Conservation (phyloP, 1,139 yeast genomes). For the Lodderomyces beijingensis region DNA sequence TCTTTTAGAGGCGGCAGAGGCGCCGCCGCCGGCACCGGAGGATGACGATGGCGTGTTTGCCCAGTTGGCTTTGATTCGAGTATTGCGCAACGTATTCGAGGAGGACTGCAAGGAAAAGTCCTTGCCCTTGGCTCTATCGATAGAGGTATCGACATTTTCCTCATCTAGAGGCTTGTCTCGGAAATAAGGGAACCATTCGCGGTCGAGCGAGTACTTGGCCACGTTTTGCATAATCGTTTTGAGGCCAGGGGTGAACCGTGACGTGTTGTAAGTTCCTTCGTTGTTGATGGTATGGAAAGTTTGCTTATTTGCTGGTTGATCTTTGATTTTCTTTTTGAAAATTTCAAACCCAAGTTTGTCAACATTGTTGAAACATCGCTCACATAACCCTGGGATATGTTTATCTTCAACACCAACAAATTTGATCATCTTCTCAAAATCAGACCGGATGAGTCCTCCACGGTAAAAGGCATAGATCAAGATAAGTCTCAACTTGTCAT, state of each 20-base stretch:
- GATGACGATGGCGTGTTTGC: constrained; percentile 45
- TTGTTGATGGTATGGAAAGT: constrained; percentile 65
- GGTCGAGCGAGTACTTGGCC: constrained; percentile 47
- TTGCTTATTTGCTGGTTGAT: constrained; percentile 37
- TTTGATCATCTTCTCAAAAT: constrained; percentile 62
- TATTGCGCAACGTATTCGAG: constrained; percentile 54
- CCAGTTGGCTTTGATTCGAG: constrained; percentile 81
- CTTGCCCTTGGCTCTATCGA: constrained; percentile 1
- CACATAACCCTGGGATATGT: constrained; percentile 47
- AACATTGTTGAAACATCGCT: constrained; percentile 59
- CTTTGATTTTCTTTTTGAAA: constrained; percentile 46
- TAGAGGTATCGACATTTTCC: constrained; percentile 25
- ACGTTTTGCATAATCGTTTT: constrained; percentile 53
- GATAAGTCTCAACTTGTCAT: constrained; percentile 75
- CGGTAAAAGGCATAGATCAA: constrained; percentile 75
- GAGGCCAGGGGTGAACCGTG: constrained; percentile 72
- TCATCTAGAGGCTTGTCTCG: constrained; percentile 72
- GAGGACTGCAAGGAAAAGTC: constrained; percentile 14
- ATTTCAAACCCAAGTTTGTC: constrained; percentile 63
- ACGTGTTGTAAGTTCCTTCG: constrained; percentile 64
- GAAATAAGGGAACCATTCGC: constrained; percentile 64
- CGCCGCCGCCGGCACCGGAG: constrained; percentile 5
- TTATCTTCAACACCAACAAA: constrained; percentile 63
- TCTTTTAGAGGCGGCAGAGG: constrained; percentile 4
- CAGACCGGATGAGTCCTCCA: constrained; percentile 77